Evolutionary conservation across 2,329 filamentous ascomycete genomes (phyloP).

Genomic region (Aspergillus pseudoglaucus): DNA sequence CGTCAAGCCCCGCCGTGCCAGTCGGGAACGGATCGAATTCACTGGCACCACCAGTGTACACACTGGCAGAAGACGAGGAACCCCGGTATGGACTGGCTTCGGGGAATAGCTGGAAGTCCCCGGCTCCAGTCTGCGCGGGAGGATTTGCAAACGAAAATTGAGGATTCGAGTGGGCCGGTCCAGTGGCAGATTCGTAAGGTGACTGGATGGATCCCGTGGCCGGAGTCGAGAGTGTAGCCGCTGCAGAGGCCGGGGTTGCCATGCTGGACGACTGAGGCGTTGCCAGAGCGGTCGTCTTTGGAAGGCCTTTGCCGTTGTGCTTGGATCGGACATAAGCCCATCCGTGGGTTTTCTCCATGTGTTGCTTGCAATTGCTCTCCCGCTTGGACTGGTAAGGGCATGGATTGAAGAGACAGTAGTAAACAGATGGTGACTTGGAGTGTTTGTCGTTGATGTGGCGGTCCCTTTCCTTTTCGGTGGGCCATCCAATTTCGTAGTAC

Average conservation of each 20-base stretch:
- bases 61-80: conserved; percentile 1
- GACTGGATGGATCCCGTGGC: conserved; percentile 23
- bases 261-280: conserved; percentile 56
- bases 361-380: conserved; percentile 94
- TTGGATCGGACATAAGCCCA: conserved; percentile 91
- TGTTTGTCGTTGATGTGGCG: conserved; percentile 97
- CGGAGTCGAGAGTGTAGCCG: conserved; percentile 49
- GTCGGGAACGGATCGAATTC: conserved; percentile 13
- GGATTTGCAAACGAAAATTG: conserved; percentile 24
- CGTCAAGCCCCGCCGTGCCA: conserved; percentile 8
- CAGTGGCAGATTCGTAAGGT: conserved; percentile 14
- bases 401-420: conserved; percentile 71
- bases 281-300: conserved; percentile 41
- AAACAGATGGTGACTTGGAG: conserved; percentile 70
- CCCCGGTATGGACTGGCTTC: conserved; percentile 12
- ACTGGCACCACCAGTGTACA: conserved; percentile 6
- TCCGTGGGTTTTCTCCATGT: conserved; percentile 95
- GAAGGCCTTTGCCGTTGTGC: conserved; percentile 67
- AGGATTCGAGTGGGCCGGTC: conserved; percentile 8
- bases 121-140: conserved; percentile 10
- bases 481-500: conserved; percentile 84
- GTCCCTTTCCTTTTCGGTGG: conserved; percentile 95
- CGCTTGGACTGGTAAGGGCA: conserved; percentile 94
- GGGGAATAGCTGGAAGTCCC: conserved; percentile 22
- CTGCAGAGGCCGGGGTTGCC: conserved; percentile 56